phyloP scores from a whole-genome alignment of 1,139 yeast species.

The Scheffersomyces segobiensis region DNA sequence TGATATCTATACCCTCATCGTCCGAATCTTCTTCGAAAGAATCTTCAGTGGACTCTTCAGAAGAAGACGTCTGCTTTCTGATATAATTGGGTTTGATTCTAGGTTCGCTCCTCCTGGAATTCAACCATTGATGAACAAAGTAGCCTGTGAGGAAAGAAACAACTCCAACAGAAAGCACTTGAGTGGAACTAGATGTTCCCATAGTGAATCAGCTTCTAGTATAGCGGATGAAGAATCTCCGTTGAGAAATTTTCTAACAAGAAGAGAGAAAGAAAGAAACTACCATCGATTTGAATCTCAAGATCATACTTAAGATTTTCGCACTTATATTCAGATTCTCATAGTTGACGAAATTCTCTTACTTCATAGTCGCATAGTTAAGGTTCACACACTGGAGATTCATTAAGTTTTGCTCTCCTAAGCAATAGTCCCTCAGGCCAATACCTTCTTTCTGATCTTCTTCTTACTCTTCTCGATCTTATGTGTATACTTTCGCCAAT shows the following conservation, averaged over 20 bases:
- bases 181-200: slow-evolving; percentile 8
- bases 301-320: not conserved
- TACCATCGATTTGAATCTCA: not conserved
- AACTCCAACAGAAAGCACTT: slow-evolving; percentile 22
- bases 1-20: slow-evolving; percentile 54
- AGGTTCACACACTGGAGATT: not conserved
- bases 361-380: not conserved
- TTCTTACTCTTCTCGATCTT: slow-evolving; percentile 45
- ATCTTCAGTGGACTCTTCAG: slow-evolving; percentile 39
- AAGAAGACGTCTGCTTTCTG: slow-evolving; percentile 9
- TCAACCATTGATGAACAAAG: slow-evolving; percentile 15
- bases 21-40: slow-evolving; percentile 25
- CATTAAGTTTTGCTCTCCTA: not conserved
- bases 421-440: slow-evolving; percentile 25
- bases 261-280: not conserved
- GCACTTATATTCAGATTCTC: not conserved
- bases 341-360: not conserved
- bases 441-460: slow-evolving; percentile 34
- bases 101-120: not conserved
- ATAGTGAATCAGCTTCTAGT: not conserved
- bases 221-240: too few species aligned
- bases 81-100: not conserved
- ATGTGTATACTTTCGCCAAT: slow-evolving; percentile 58
- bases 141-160: slow-evolving; percentile 28
- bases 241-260: not conserved